Evolutionary conservation across 1,139 yeast genomes (phyloP), one percentile per base, ranked within the genome.

Genomic region (Lodderomyces margitis): DNA sequence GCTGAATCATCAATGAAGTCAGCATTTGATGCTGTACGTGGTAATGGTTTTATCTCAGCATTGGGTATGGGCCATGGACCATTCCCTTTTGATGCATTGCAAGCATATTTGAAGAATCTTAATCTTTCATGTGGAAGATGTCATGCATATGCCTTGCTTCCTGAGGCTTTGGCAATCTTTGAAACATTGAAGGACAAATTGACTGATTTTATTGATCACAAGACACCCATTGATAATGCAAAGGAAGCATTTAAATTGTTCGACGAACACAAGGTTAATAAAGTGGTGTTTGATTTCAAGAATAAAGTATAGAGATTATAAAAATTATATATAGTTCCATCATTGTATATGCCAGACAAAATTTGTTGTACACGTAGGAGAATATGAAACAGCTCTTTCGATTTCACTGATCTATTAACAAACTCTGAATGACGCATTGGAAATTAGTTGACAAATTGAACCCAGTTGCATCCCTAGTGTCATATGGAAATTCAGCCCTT

Each of bases 51-150:
- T 43, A 75, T 81, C 38, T 69, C 79, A 8, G 75, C 82, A 0
- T 68, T 81, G 20, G 87, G 86, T 1, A 81, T 80, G 70, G 81
- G 80, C 23, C 84, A 80, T 48, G 83, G 70, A 3, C 70, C 68
- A 1, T 58, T 81, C 20, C 86, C 86, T 1, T 77, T 81, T 53
- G 65, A 67, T 41, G 85, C 82, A 0, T 61, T 79, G 35, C 82
- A 81, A 42, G 76, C 81, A 42, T 81, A 80, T 51, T 57, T 72
- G 53, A 81, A 80, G 54, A 78, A 80, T 47, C 61, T 80, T 42
- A 75, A 78, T 15, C 54, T 80, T 36, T 80, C 81, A 34, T 81
- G 81, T 58, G 87, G 87, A 2, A 61, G 87, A 51, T 81, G 86
- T 55, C 85, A 82, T 41, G 80, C 79, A 1, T 72, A 81, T 68